A percentile compares a stretch with the other conserved stretches of the same genome.
Conservation (phyloP, 139 green algal species). For the Bryopsis sp. region DNA sequence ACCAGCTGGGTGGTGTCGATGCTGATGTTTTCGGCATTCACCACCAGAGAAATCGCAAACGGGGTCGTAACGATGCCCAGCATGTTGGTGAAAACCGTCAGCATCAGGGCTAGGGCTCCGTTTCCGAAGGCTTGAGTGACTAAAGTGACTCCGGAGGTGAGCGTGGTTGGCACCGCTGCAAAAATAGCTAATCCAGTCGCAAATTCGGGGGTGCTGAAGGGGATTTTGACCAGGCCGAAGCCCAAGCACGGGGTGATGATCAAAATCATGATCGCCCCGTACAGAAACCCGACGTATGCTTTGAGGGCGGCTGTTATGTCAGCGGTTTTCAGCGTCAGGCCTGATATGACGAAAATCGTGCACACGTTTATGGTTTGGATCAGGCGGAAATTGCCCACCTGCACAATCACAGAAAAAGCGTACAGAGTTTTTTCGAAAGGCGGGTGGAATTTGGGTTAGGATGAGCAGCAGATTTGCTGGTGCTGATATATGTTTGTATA, state of each 20-base stretch:
- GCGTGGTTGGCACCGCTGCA: conserved; percentile 65
- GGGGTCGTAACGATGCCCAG: conserved; percentile 64
- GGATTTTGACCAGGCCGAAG: conserved; percentile 43
- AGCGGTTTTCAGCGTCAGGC: conserved; percentile 53
- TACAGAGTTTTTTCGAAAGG: neutral
- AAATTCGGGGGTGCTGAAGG: conserved; percentile 53
- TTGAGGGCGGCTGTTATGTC: conserved; percentile 47
- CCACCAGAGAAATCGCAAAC: conserved; percentile 43
- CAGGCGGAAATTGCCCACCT: conserved; percentile 35
- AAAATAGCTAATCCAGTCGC: conserved; percentile 70
- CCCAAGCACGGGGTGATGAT: conserved; percentile 51
- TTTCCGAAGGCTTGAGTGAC: conserved; percentile 57
- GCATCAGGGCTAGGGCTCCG: conserved; percentile 61
- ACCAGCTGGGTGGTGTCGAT: conserved; percentile 57
- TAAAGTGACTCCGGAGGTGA: conserved; percentile 64
- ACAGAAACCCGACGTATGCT: conserved; percentile 35
- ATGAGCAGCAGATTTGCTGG: too few relatives aligned
- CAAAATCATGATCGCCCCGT: conserved; percentile 51
- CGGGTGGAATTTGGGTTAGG: neutral
- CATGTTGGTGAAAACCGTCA: conserved; percentile 71
- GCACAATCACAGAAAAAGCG: neutral
- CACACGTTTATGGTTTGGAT: conserved; percentile 44
- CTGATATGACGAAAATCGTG: conserved; percentile 63
- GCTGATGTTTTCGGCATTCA: conserved; percentile 30
- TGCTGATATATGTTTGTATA: too few relatives aligned